Conservation (phyloP, 305 asterid species). For the Rubia peregrina region DNA sequence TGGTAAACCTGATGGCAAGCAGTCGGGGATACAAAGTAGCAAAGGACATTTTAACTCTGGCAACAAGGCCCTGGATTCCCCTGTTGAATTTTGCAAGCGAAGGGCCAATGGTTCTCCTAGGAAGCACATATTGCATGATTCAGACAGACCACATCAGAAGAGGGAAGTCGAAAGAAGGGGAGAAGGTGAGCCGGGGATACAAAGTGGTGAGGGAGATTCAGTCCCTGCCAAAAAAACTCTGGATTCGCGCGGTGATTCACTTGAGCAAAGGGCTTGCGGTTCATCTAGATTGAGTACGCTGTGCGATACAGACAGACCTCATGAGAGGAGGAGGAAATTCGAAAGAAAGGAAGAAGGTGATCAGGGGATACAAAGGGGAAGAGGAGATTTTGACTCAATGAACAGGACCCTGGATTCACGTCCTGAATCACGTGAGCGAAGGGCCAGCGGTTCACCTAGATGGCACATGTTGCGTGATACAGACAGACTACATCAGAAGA, state of each 20-base stretch:
- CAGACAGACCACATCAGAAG: neutral
- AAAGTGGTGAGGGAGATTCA: neutral
- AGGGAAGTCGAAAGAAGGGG: neutral
- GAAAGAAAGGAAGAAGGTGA: slow-evolving; percentile 1
- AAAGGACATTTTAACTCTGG: neutral
- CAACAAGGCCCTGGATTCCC: neutral
- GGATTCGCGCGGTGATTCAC: neutral
- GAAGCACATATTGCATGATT: neutral
- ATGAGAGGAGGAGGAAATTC: neutral
- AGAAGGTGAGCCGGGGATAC: neutral
- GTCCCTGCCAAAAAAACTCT: neutral
- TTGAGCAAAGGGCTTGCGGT: neutral
- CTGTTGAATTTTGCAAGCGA: neutral
- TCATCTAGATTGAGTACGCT: neutral
- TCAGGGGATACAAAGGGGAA: neutral
- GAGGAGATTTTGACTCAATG: neutral
- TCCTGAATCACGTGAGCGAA: neutral
- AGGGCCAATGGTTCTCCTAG: neutral
- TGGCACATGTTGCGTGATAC: neutral
- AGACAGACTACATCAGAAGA: neutral
- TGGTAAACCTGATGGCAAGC: neutral
- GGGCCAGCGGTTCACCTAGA: neutral
- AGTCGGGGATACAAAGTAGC: neutral
- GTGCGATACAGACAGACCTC: neutral
- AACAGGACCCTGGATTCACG: neutral